A percentile compares a stretch with the other conserved stretches of the same genome.
Evolutionary conservation across 305 asterid species (phyloP).

Genomic region (Fraxinus albicans): DNA sequence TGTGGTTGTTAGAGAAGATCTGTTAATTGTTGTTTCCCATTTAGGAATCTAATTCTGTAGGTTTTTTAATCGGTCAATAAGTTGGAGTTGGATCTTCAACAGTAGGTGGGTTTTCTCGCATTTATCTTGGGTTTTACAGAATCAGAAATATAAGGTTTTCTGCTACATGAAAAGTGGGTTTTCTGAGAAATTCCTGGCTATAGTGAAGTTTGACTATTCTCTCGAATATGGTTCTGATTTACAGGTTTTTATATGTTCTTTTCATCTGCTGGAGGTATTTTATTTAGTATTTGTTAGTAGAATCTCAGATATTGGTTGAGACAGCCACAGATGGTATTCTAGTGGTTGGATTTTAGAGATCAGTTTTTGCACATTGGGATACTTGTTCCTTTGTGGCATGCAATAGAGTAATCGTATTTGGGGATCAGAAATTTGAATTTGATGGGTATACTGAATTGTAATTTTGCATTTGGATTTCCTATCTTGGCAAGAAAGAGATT

Average conservation of each 20-base stretch:
- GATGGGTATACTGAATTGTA: conserved; percentile 5
- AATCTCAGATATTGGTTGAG: neutral
- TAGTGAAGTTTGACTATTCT: neutral
- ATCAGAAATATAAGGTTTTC: neutral
- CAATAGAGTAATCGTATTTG: neutral
- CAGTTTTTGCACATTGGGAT: neutral
- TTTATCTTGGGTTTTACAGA: neutral
- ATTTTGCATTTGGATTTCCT: neutral
- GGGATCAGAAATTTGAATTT: neutral
- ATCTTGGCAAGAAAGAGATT: conserved; percentile 15
- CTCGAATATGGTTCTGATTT: neutral
- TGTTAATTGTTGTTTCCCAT: neutral
- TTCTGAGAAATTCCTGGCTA: neutral
- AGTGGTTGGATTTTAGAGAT: neutral
- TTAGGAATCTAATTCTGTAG: neutral
- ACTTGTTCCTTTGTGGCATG: neutral
- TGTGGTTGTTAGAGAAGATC: neutral
- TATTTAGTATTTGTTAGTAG: neutral
- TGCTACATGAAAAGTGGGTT: neutral
- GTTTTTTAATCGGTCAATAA: neutral
- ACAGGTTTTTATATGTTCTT: neutral
- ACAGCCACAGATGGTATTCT: neutral
- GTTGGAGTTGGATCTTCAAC: neutral
- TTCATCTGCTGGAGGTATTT: neutral
- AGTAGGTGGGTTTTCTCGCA: neutral